Evolutionary conservation across 192 early-diverging fungal genomes (phyloP).

Genomic region (Geranomyces variabilis): DNA sequence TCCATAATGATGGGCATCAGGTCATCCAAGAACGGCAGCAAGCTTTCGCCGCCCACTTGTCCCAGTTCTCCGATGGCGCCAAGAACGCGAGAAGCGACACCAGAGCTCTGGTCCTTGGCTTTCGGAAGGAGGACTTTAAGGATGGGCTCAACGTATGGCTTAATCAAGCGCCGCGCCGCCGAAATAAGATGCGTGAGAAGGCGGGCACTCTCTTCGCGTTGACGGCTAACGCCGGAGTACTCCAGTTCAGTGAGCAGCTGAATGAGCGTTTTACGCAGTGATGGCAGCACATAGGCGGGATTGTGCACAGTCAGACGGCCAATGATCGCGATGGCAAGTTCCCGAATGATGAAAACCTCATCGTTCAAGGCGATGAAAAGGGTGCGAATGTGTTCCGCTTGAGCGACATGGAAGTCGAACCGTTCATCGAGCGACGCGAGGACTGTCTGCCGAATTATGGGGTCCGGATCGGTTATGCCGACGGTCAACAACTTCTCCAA

Average conservation of each 20-base stretch:
- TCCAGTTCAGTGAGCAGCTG: constrained; percentile 90
- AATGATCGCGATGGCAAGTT: constrained; percentile 81
- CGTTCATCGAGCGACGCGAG: constrained; percentile 75
- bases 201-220: constrained; percentile 85
- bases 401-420: constrained; percentile 88
- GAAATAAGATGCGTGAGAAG: constrained; percentile 76
- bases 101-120: constrained; percentile 71
- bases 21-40: constrained; percentile 78
- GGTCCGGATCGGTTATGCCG: constrained; percentile 84
- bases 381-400: constrained; percentile 87
- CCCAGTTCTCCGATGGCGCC: constrained; percentile 81
- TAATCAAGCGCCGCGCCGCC: constrained; percentile 77
- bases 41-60: constrained; percentile 80
- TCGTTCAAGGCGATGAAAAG: constrained; percentile 90
- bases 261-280: constrained; percentile 80
- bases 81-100: constrained; percentile 79
- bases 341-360: constrained; percentile 84
- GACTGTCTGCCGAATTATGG: constrained; percentile 75
- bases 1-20: constrained; percentile 87
- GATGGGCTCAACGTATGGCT: constrained; percentile 89
- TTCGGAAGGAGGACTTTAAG: constrained; percentile 83
- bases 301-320: constrained; percentile 84
- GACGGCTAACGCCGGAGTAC: constrained; percentile 76
- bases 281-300: constrained; percentile 92
- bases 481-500: constrained; percentile 87